A percentile compares a stretch with the other conserved stretches of the same genome.
These are phyloP conservation scores for Niveomyces coronatus DNA, from an alignment of 2,329 filamentous ascomycete species.

Conservation along the genomic window DNA sequence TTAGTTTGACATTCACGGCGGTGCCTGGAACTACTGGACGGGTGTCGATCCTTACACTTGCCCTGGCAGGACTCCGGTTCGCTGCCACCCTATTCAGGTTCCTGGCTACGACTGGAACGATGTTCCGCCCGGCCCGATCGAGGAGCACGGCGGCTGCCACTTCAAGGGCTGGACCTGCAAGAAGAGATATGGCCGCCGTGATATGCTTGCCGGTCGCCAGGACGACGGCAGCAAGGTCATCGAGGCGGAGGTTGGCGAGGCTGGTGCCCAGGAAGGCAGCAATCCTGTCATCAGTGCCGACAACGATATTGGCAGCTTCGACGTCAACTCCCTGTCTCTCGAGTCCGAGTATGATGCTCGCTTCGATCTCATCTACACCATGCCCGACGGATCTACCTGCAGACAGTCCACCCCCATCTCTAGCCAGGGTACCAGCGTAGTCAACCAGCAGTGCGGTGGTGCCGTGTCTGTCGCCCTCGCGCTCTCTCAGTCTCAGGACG, in stretches of 20 bases:
- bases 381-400: constrained; percentile 74
- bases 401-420: constrained; percentile 65
- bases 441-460: constrained; percentile 87
- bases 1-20: constrained; percentile 10
- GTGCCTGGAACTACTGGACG: constrained; percentile 14
- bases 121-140: constrained; percentile 51
- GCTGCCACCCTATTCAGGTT: constrained; percentile 61
- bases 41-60: constrained; percentile 45
- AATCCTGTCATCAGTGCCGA: constrained; percentile 24
- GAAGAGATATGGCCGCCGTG: constrained; percentile 47
- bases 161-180: constrained; percentile 66
- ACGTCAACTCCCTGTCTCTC: constrained; percentile 64
- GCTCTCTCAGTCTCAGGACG: constrained; percentile 29
- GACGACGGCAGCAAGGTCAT: constrained; percentile 50
- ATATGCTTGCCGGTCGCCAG: constrained; percentile 38
- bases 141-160: constrained; percentile 58
- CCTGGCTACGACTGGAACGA: constrained; percentile 62
- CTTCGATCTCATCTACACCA: constrained; percentile 76
- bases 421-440: constrained; percentile 54
- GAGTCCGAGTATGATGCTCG: constrained; percentile 65
- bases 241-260: constrained; percentile 39
- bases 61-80: constrained; percentile 65
- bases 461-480: constrained; percentile 70
- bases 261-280: constrained; percentile 16
- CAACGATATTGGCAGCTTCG: constrained; percentile 47